These are phyloP conservation scores for Fusarium xylarioides DNA, from an alignment of 2,329 filamentous ascomycete species.

Conservation along the genomic window DNA sequence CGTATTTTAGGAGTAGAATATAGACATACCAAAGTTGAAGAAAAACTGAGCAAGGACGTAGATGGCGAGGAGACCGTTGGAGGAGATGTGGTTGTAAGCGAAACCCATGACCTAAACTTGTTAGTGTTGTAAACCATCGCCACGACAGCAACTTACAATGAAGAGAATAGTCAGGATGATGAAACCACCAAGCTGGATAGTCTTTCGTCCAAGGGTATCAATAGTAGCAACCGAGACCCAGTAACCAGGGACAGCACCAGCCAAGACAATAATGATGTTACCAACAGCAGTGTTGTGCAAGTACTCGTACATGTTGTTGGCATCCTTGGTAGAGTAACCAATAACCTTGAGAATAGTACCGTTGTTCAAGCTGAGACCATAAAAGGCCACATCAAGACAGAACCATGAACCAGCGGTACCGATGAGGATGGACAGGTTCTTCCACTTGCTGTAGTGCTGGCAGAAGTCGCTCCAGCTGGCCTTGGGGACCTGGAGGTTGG, in stretches of 20 bases:
- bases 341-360: constrained; percentile 75
- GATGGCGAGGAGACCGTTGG: constrained; percentile 63
- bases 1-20: too few species aligned
- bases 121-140: background rate
- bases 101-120: constrained; percentile 63
- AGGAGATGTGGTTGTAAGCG: constrained; percentile 63
- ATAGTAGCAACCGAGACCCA: constrained; percentile 81
- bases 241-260: constrained; percentile 83
- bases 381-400: constrained; percentile 70
- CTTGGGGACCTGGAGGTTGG: constrained; percentile 70
- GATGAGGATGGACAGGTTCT: constrained; percentile 75
- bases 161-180: constrained; percentile 68
- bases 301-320: constrained; percentile 69
- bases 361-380: constrained; percentile 79
- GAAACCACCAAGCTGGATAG: constrained; percentile 76
- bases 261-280: constrained; percentile 81
- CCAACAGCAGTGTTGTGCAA: constrained; percentile 80
- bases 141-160: constrained; percentile 44
- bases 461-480: constrained; percentile 78
- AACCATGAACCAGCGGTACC: constrained; percentile 91
- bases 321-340: constrained; percentile 66
- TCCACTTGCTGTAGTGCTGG: constrained; percentile 74
- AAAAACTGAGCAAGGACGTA: constrained; percentile 67
- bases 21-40: constrained; percentile 61
- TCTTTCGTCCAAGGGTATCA: constrained; percentile 79